Percentiles rank a stretch among this genome's conserved stretches.
These are phyloP conservation scores for Ceratobasidium sp. DNA, from an alignment of 1,284 basidiomycete species.

Conservation along the genomic window DNA sequence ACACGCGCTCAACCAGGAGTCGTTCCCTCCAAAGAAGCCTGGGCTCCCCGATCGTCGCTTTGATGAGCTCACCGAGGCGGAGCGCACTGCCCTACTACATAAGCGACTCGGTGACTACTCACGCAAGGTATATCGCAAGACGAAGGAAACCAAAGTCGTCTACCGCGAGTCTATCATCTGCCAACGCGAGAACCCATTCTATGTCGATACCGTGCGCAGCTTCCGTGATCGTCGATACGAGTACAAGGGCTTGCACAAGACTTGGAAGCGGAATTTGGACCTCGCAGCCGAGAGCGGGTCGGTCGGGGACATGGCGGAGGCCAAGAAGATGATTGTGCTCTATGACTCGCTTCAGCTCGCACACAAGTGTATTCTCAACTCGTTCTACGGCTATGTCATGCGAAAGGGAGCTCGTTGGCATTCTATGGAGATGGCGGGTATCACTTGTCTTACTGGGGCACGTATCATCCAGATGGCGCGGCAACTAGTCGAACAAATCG, in stretches of 20 bases:
- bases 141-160: constrained; percentile 98
- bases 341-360: constrained; percentile 99
- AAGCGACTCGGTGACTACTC: constrained; percentile 99
- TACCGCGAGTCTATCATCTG: constrained; percentile 96
- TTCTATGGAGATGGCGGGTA: constrained; percentile 99
- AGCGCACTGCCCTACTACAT: constrained; percentile 93
- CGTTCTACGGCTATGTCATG: constrained; percentile 99
- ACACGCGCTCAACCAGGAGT: constrained; percentile 95
- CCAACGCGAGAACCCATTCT: constrained; percentile 99
- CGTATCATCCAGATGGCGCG: constrained; percentile 99
- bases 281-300: constrained; percentile 76
- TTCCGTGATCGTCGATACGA: constrained; percentile 99
- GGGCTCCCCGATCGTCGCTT: constrained; percentile 85
- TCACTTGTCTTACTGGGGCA: constrained; percentile 98
- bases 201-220: constrained; percentile 97
- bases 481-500: constrained; percentile 96
- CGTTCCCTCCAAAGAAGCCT: constrained; percentile 86
- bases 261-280: constrained; percentile 99
- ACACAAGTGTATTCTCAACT: constrained; percentile 99
- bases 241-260: constrained; percentile 99
- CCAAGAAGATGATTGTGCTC: constrained; percentile 99
- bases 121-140: constrained; percentile 98
- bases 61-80: constrained; percentile 85
- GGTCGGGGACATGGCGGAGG: constrained; percentile 92
- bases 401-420: constrained; percentile 99